Base-by-base conservation (phyloP, 2,329 filamentous ascomycete genomes). In the Ceratocystis variospora region DNA sequence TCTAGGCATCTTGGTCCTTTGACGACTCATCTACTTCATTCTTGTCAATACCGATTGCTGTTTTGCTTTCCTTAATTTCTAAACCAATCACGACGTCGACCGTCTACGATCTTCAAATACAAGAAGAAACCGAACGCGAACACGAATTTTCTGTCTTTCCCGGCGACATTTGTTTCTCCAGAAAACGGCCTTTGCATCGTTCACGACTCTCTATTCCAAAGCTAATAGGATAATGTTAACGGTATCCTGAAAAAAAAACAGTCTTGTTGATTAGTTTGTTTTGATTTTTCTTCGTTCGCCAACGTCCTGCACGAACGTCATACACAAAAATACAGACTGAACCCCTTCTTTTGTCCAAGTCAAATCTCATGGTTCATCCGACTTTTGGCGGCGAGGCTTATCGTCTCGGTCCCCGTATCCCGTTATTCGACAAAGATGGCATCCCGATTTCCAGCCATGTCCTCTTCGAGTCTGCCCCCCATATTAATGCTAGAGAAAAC, bases 381-480 rank as follows among this genome's bases (percentile, higher is more conserved):
- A n/a, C 19, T 28, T 44, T 55, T n/a, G 55, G 48, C 28, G 44
- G 48, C 25, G 62, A 67, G 45, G 45, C 55, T 33, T 64, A 64
- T 46, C 62, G 46, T 33, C 66, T 67, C 6, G 66, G 62, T 12
- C 33, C 66, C 33, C 55, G 62, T 25, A 57, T 67, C 33, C 66
- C 62, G 2, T 22, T 65, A 8, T 45, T 65, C 5, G 45, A 53
- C 25, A 55, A 45, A 31, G 50, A 62, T 46, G 37, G 53, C 33
- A 55, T 62, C 1, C 66, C 62, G 1, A 25, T 59, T 28, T 22
- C 28, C 31, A 67, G 62, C 6, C 61, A 66, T 61, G 19, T 67
- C 5, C 15, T 67, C 19, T 46, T 67, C 10, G 66, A 67, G 19
- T 55, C 66, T 31, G 45, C 66, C 4, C 31, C 15, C 25, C 44